Percentiles rank a stretch among this genome's conserved stretches.
Evolutionary conservation across 2,329 filamentous ascomycete genomes (phyloP).

Genomic region (Fusarium mundagurra): DNA sequence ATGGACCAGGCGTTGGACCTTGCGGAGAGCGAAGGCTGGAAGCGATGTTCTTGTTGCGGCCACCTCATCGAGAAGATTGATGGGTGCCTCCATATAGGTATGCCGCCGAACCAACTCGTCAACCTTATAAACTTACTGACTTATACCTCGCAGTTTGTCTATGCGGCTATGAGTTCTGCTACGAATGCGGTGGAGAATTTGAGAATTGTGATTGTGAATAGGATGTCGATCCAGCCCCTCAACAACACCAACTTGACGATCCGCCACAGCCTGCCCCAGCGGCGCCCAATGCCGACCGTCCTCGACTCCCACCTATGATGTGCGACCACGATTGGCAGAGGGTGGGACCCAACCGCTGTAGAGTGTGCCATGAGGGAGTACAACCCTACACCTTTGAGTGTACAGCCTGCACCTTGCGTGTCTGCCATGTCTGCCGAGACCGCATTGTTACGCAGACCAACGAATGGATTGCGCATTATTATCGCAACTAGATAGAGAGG

Average conservation of each 20-base stretch:
- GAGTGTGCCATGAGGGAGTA: background rate
- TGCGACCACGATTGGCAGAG: background rate
- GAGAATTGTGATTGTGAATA: conserved; percentile 38
- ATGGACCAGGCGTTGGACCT: conserved; percentile 52
- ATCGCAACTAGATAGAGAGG: background rate
- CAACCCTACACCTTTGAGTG: background rate
- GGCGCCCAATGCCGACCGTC: background rate
- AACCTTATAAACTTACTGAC: background rate
- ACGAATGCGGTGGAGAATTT: conserved; percentile 50
- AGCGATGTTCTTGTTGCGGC: conserved; percentile 57
- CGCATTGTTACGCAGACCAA: background rate
- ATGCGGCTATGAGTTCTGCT: conserved; percentile 60
- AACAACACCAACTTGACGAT: background rate
- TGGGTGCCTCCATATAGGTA: conserved; percentile 68
- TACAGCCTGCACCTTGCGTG: background rate
- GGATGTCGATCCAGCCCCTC: background rate
- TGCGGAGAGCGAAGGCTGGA: conserved; percentile 57
- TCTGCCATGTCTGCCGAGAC: background rate
- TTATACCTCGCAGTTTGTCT: conserved; percentile 49
- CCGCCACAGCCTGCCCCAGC: background rate
- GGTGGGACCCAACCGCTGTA: background rate
- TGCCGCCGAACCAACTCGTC: conserved; percentile 34
- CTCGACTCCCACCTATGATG: background rate
- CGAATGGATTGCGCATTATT: background rate
- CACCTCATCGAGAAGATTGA: conserved; percentile 56